Evolutionary conservation across 108 stramenopile genomes (phyloP).

Genomic region (Aurantiochytrium sp.): DNA sequence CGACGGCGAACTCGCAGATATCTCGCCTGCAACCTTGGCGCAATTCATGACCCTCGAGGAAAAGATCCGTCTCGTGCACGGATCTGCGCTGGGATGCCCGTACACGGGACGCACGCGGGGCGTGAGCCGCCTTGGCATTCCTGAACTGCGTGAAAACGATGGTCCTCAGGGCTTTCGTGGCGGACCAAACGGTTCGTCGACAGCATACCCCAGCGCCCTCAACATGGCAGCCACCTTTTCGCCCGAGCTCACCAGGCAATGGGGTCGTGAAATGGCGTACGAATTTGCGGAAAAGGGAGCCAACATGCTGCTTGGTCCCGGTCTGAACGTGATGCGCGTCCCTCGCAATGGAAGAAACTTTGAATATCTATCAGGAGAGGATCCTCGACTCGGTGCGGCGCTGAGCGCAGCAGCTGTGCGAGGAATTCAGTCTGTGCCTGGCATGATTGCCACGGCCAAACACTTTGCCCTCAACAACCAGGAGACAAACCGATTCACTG

Average conservation of each 20-base stretch:
- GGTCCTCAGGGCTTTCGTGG: constrained; percentile 1
- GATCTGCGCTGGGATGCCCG: neutral
- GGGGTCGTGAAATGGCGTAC: neutral
- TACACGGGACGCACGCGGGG: neutral
- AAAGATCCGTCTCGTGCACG: neutral
- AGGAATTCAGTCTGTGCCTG: constrained; percentile 45
- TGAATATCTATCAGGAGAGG: constrained; percentile 63
- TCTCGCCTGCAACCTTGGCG: neutral
- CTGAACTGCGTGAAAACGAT: neutral
- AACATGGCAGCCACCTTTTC: neutral
- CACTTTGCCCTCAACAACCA: constrained; percentile 63
- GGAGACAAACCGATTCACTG: constrained; percentile 50
- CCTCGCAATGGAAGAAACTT: constrained; percentile 54
- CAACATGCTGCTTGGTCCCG: constrained; percentile 46
- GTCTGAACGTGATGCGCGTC: constrained; percentile 58
- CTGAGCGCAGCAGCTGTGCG: constrained; percentile 42
- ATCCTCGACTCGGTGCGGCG: constrained; percentile 48
- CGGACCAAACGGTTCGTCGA: neutral
- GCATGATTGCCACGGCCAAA: constrained; percentile 55
- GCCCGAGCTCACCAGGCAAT: neutral
- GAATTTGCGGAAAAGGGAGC: neutral
- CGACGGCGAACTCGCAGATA: no score
- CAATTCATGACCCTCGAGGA: neutral
- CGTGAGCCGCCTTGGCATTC: neutral
- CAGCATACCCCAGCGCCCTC: constrained; percentile 4